phyloP scores from a whole-genome alignment of 306 rosid species.

The Aeschynomene evenia region DNA sequence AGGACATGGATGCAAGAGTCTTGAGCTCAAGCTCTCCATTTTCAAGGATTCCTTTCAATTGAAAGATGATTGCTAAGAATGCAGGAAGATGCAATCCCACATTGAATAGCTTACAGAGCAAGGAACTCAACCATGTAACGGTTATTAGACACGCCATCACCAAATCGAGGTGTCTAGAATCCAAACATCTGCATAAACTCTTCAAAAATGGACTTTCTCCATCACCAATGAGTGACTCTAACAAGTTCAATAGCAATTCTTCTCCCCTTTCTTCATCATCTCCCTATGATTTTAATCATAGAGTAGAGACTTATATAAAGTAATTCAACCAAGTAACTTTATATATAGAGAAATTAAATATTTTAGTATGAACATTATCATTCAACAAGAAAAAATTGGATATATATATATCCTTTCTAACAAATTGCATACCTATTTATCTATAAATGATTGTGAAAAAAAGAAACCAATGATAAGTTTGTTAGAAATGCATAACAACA shows the following conservation, averaged over 20 bases:
- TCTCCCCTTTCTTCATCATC: slow-evolving; percentile 46
- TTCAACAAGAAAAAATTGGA: too few relatives aligned
- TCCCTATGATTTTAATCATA: slow-evolving; percentile 40
- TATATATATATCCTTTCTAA: too few relatives aligned
- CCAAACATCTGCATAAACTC: slow-evolving; percentile 52
- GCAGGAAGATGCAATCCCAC: slow-evolving; percentile 56
- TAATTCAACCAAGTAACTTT: too few relatives aligned
- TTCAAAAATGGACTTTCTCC: slow-evolving; percentile 62
- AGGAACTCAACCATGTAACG: slow-evolving; percentile 69
- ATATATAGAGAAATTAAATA: too few relatives aligned
- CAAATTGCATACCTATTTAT: too few relatives aligned
- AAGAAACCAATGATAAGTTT: too few relatives aligned
- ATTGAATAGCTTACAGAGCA: slow-evolving; percentile 40
- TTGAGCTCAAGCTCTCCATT: slow-evolving; percentile 54
- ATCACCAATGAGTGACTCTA: slow-evolving; percentile 49
- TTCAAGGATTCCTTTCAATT: slow-evolving; percentile 49
- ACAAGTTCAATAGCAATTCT: slow-evolving; percentile 54
- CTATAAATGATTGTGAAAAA: too few relatives aligned
- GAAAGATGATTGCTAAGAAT: slow-evolving; percentile 49
- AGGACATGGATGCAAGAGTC: slow-evolving; percentile 65
- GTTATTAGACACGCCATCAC: slow-evolving; percentile 52
- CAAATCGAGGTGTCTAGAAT: slow-evolving; percentile 50
- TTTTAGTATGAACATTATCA: too few relatives aligned
- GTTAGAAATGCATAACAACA: too few relatives aligned
- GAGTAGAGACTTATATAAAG: not conserved